phyloP scores from a whole-genome alignment of 805 yeast species.

The Ascoidea rubescens region DNA sequence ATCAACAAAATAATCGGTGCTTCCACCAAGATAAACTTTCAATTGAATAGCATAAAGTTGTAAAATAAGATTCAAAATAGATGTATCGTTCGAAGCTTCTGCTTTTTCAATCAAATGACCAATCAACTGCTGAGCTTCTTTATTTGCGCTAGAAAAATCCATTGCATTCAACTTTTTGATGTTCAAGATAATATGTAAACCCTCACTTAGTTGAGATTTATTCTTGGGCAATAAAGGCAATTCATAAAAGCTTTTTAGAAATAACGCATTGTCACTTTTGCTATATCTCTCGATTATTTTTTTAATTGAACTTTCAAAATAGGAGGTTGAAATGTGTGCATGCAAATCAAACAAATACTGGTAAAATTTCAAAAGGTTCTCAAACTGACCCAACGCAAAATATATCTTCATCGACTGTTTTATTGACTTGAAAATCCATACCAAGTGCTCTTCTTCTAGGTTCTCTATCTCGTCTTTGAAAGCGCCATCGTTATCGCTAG shows the following conservation, averaged over 20 bases:
- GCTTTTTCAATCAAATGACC: conserved; percentile 24
- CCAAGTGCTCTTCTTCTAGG: conserved; percentile 4
- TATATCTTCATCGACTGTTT: conserved; percentile 28
- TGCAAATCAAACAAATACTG: conserved; percentile 14
- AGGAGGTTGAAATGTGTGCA: conserved; percentile 21
- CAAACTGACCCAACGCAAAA: conserved; percentile 15
- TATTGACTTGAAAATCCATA: conserved; percentile 25
- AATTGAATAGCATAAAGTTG: conserved; percentile 61
- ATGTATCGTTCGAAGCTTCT: conserved; percentile 24
- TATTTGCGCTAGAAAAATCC: conserved; percentile 9
- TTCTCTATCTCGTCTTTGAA: background rate
- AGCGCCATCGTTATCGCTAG: background rate
- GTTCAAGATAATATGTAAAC: conserved; percentile 34
- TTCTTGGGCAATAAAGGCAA: conserved; percentile 15
- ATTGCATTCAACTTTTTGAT: conserved; percentile 28
- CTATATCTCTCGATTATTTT: conserved; percentile 23
- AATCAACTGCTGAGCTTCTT: conserved; percentile 23
- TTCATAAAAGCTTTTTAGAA: conserved; percentile 20
- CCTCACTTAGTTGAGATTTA: conserved; percentile 18
- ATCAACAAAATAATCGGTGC: conserved; percentile 11
- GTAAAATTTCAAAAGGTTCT: conserved; percentile 15
- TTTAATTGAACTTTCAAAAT: conserved; percentile 25
- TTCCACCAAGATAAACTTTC: conserved; percentile 27
- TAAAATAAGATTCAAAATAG: conserved; percentile 30
- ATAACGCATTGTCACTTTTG: conserved; percentile 16